These are phyloP conservation scores for Botrytis cinerea DNA, from an alignment of 2,329 filamentous ascomycete species.

Conservation along the genomic window DNA sequence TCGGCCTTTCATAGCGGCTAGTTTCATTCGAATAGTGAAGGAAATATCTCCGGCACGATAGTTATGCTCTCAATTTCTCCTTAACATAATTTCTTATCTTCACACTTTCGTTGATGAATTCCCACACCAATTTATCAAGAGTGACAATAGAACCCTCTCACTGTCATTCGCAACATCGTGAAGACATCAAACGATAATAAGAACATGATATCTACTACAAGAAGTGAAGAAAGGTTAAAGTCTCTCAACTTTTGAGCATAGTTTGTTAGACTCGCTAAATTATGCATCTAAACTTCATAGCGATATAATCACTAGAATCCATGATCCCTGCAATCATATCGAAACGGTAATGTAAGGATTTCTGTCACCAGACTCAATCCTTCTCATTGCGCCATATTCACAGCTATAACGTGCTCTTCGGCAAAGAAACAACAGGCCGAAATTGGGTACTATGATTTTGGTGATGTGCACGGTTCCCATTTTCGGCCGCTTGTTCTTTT, in stretches of 20 bases:
- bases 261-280: neutral
- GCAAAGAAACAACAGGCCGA: no score
- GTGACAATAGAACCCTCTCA: neutral
- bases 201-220: neutral
- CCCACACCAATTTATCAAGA: neutral
- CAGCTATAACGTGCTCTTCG: neutral
- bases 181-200: neutral
- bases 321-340: no score
- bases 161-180: neutral
- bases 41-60: neutral
- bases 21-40: accelerated
- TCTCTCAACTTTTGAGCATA: neutral
- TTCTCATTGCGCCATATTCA: neutral
- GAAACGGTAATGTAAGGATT: no score
- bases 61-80: neutral
- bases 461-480: no score
- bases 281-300: neutral
- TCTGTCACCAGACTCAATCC: neutral
- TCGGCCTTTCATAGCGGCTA: accelerated
- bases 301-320: no score
- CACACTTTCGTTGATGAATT: neutral
- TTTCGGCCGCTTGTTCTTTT: no score
- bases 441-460: no score
- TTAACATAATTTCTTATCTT: accelerated
- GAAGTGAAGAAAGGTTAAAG: neutral